Base-by-base conservation (phyloP, 306 rosid species). In the Trifolium fragiferum region DNA sequence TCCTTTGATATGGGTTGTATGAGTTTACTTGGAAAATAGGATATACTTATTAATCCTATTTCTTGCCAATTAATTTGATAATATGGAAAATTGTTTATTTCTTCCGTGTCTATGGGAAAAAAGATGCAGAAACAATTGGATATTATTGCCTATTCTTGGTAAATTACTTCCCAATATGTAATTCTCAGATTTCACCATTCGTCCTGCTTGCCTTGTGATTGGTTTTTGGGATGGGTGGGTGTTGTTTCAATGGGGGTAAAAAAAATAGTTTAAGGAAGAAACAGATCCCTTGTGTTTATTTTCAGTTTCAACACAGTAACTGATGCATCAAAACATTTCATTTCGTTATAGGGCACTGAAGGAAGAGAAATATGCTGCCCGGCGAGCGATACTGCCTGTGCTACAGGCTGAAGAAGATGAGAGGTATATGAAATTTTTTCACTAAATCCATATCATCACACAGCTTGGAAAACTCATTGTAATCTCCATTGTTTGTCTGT, bases 401-500 rank as follows among this genome's bases (percentile, higher is more conserved):
- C 88, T 95, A 65, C 99, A 95, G 83, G 99, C 99, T 37, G 99
- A 95, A 81, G 99, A 95, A 80, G 99, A 95, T 57, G 98, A 95
- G 80, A 92, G 99, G 99, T 95, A 83, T 47, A 61, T 44, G 16
- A 18, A n/a, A 21, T 23, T 12, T 65, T 40, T 54, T 64, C 37
- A 49, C 32, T 19, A 8, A 54, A 35, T 69, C 51, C 70, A 50
- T 46, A 77, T 68, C 8, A 10, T 37, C 72, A 3, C 15, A 33
- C 47, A 49, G 18, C 44, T 44, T 15, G 4, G 67, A 44, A 20
- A 47, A 15, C 3, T 66, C 11, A 10, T n/a, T 23, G 30, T 62
- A 20, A 10, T 10, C 67, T 80, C 68, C 40, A 30, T 15, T 38
- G 15, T 43, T 27, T 58, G 53, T 65, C 10, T 81, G 55, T 66